Evolutionary conservation across 345 rosid species (phyloP), one percentile per base, ranked within the genome.

Genomic region (Citrus medica): DNA sequence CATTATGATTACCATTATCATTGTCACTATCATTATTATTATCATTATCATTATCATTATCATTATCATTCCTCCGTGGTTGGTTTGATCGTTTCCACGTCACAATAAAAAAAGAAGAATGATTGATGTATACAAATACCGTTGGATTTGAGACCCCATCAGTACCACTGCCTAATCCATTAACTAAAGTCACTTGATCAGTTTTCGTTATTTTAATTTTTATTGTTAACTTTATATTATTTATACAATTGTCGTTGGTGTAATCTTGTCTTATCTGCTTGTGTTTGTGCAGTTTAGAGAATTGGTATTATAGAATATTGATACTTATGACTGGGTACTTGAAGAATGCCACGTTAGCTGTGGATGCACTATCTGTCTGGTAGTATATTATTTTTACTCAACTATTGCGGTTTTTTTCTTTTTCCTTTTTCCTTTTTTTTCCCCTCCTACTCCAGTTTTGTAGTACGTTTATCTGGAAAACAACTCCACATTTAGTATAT

Each of bases 231-330:
- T 46, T 46, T 13, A 13, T 12, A 42, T 42, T 3, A 42, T 3
- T 42, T 42, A 42, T 42, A 12, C 16, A 42, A 42, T 42, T 10
- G 48, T 40, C 48, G 13, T 9, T 40, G 42, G 42, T 9, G 42
- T 2, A 38, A 38, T 38, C 2, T 53, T 51, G 9, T 71, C 10
- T 55, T 67, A 22, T 40, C 38, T 12, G 33, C 70, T 9, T 9
- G 51, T 71, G 68, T 28, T 40, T 40, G 28, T 75, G 73, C 85
- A 92, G 96, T 77, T 81, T 92, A 88, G 97, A 92, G 69, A 80
- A 87, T 81, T 92, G 97, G 97, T 92, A 92, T 82, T 92, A 90
- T 28, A 87, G 90, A 79, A 90, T 91, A 65, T 77, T 92, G 60
- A 83, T 92, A 51, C 74, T 92, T 76, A 89, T 92, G 91, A 91